Base-by-base conservation (phyloP, 768 basidiomycete species). In the Xerocomellus chrysenteron region DNA sequence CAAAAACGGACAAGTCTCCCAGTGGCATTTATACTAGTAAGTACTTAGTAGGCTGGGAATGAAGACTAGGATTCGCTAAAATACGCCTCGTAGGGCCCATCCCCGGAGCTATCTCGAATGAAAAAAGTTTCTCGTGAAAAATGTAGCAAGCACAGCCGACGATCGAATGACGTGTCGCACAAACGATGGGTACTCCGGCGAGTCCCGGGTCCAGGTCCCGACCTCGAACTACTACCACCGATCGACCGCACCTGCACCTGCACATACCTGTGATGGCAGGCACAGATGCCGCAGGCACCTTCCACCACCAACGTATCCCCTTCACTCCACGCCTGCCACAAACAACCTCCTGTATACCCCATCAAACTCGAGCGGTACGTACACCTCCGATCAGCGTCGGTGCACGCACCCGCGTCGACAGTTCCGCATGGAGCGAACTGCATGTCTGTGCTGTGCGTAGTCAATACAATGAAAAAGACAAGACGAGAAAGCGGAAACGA, bases 311-410 rank as follows among this genome's bases (percentile, higher is more conserved):
- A 55, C 57, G 45, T 60, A 43, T 73, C 70, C 41, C 70, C 66
- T 2, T 72, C 66, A 30, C 42, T 65, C 68, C 68, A 69, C 4
- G 46, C 62, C 7, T 37, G 52, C 65, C 63, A 73, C 36, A 64
- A 24, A 7, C 28, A 2, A 32, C 9, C 30, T 3, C 52, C 19
- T 5, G 56, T 5, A 54, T 55, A 42, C 45, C 55, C 17, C 85
- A 50, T 85, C 85, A 65, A 88, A 88, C 62, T 78, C 75, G 19
- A 80, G 70, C 11, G 74, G 73, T 0, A 8, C 19, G 48, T 12
- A 9, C 47, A 43, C 28, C 35, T 21, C 9, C n/a, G 17, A 33
- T n/a, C 75, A 0, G 79, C 30, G 30, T 11, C 30, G 9, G 74
- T 1, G 85, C 82, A 4, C 33, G 33, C 33, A 1, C 13, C 0